phyloP scores from a whole-genome alignment of 2,329 filamentous ascomycete genomes.

The Cordyceps javanica region DNA sequence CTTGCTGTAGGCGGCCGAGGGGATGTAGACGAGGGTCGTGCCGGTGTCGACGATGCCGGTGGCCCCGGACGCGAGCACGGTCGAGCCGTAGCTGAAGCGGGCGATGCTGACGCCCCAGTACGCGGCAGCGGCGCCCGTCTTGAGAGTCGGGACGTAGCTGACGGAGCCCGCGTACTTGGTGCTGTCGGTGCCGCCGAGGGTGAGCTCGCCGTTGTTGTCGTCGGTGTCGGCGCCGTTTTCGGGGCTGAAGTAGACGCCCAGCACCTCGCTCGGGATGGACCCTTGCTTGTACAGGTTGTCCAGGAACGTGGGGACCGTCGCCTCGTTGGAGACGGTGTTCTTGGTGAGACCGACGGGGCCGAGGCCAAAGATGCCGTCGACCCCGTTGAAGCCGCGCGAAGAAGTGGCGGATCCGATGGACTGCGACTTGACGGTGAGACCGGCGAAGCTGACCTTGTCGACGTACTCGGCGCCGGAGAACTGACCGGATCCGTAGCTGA shows the following conservation, averaged over 20 bases:
- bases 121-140: constrained; percentile 11
- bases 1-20: constrained; percentile 21
- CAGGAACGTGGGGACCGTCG: constrained; percentile 22
- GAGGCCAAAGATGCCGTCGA: constrained; percentile 16
- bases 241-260: constrained; percentile 23
- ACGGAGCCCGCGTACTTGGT: constrained; percentile 17
- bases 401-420: constrained; percentile 8
- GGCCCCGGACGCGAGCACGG: constrained; percentile 14
- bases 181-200: constrained; percentile 19
- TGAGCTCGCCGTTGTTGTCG: constrained; percentile 21
- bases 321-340: constrained; percentile 20
- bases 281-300: constrained; percentile 24
- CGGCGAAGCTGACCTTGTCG: constrained; percentile 25
- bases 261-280: constrained; percentile 22
- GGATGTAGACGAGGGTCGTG: constrained; percentile 23
- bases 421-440: constrained; percentile 19
- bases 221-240: constrained; percentile 21
- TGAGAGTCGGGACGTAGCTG: constrained; percentile 17
- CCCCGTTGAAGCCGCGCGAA: constrained; percentile 9
- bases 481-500: constrained; percentile 22
- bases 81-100: constrained; percentile 19
- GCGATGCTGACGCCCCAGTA: constrained; percentile 22
- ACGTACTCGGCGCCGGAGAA: constrained; percentile 23
- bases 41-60: constrained; percentile 22
- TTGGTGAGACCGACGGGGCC: constrained; percentile 22